These are phyloP conservation scores for Tubosaeta sp. DNA, from an alignment of 768 basidiomycete genomes.

Conservation along the genomic window DNA sequence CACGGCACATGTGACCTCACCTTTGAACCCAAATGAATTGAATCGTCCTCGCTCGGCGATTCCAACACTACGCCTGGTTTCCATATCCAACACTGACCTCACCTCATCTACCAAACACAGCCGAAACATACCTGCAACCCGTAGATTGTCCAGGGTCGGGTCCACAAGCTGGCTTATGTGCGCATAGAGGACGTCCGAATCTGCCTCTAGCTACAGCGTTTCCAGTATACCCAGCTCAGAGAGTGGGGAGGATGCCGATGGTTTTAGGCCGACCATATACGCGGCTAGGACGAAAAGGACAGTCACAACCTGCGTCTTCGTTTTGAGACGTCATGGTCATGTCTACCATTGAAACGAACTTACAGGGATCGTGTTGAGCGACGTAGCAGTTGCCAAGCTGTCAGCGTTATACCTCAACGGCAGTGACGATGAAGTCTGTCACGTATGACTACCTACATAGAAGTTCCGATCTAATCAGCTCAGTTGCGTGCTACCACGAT, in stretches of 20 bases:
- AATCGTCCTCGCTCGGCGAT: no score
- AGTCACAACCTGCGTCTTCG: neutral
- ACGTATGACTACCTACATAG: no score
- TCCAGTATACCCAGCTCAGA: neutral
- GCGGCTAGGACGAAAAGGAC: neutral
- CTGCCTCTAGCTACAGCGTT: neutral
- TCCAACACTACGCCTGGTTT: no score
- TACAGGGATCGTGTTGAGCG: neutral
- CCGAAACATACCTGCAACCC: neutral
- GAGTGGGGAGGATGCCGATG: neutral
- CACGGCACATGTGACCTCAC: no score
- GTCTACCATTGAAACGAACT: neutral
- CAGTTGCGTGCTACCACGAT: no score
- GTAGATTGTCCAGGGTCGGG: neutral
- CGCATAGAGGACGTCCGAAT: neutral
- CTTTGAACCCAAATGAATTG: no score
- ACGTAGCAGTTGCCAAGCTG: no score
- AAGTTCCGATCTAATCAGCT: no score
- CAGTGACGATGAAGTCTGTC: no score
- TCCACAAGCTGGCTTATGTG: neutral
- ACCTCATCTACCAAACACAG: neutral
- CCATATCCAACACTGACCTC: no score
- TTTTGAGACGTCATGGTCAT: neutral
- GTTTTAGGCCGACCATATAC: neutral
- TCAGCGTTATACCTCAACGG: neutral